phyloP scores from a whole-genome alignment of 2,329 filamentous ascomycete genomes.

The Pseudogymnoascus pannorum region DNA sequence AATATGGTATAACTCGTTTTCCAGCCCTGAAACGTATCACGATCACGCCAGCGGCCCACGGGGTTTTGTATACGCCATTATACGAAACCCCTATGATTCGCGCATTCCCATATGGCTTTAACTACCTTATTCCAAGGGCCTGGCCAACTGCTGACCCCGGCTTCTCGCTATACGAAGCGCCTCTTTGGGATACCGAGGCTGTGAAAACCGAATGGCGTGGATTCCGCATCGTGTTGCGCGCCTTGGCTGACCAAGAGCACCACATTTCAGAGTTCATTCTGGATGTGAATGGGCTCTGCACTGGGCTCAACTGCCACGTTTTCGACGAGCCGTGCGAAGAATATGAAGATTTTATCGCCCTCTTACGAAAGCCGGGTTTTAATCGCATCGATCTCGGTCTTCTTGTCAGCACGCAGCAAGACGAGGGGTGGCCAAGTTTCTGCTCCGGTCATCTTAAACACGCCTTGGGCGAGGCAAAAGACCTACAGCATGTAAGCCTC shows the following conservation, averaged over 20 bases:
- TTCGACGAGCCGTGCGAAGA: conserved; percentile 23
- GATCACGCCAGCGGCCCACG: conserved; percentile 35
- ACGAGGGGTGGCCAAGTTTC: conserved; percentile 13
- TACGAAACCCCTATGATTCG: conserved; percentile 39
- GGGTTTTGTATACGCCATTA: conserved; percentile 28
- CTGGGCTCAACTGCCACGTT: conserved; percentile 28
- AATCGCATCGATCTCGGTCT: conserved; percentile 24
- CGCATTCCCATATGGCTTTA: conserved; percentile 33
- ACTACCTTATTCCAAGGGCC: conserved; percentile 32
- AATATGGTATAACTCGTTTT: conserved; percentile 30
- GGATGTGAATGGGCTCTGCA: conserved; percentile 26
- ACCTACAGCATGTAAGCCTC: conserved; percentile 23
- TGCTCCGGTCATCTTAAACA: conserved; percentile 17
- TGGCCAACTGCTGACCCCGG: conserved; percentile 22
- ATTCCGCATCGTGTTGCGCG: conserved; percentile 25
- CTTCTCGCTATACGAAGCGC: not conserved
- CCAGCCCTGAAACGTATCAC: conserved; percentile 32
- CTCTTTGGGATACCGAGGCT: conserved; percentile 13
- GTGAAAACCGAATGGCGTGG: conserved; percentile 27
- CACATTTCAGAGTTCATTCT: conserved; percentile 31
- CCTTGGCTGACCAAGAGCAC: conserved; percentile 22
- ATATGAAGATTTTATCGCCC: conserved; percentile 21
- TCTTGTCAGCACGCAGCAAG: conserved; percentile 12
- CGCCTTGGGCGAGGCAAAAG: conserved; percentile 16
- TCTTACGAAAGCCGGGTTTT: conserved; percentile 24